Evolutionary conservation across 495 filamentous ascomycete species (phyloP).

Genomic region (Chaetomium fimeti): DNA sequence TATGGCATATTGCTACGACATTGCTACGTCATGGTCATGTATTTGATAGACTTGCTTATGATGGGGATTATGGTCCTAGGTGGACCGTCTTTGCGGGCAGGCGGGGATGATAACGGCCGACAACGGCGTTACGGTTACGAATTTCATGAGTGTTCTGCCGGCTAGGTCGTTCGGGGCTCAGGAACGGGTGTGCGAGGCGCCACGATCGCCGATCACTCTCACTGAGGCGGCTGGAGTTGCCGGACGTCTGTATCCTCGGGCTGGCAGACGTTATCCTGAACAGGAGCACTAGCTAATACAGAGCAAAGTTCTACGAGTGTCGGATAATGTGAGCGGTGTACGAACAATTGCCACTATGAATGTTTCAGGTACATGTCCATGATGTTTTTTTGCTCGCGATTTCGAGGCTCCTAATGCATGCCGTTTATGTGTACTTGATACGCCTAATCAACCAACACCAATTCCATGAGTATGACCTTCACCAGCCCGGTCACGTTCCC

Average conservation of each 20-base stretch:
- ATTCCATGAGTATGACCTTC: neutral
- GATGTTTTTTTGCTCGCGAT: neutral
- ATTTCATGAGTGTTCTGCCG: conserved; percentile 27
- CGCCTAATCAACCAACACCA: neutral
- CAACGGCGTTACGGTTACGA: conserved; percentile 34
- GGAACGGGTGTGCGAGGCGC: conserved; percentile 20
- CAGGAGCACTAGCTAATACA: conserved; percentile 37
- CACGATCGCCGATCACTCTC: conserved; percentile 28
- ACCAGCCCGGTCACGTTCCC: neutral
- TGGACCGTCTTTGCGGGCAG: conserved; percentile 26
- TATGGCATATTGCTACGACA: conserved; percentile 36
- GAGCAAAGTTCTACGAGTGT: conserved; percentile 24
- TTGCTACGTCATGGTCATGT: conserved; percentile 37
- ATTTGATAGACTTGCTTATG: conserved; percentile 35
- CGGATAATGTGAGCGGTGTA: neutral
- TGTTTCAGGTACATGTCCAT: neutral
- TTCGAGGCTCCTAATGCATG: neutral
- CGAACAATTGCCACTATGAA: neutral
- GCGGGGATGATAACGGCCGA: conserved; percentile 27
- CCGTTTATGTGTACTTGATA: neutral
- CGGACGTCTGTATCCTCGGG: conserved; percentile 20
- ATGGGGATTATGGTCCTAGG: conserved; percentile 29
- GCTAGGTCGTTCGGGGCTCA: conserved; percentile 19
- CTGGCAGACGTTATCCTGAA: conserved; percentile 27
- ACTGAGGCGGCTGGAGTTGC: conserved; percentile 18